Conservation (phyloP, 116 monocot species). For the Trichopus zeylanicus region DNA sequence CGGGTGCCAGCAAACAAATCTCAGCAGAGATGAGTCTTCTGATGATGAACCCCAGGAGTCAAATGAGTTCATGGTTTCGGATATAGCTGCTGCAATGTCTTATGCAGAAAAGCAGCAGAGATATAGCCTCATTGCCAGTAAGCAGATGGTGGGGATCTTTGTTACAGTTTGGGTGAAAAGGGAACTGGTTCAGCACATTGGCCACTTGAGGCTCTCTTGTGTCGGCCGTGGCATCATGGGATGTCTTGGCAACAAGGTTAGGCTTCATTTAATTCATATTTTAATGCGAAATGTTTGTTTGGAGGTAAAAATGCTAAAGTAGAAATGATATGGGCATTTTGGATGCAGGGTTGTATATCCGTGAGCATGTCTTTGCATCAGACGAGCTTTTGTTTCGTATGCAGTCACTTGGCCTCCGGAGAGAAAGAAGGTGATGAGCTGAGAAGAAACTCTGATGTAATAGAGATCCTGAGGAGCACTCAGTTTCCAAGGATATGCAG, state of each 20-base stretch:
- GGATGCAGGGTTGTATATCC: slow-evolving; percentile 79
- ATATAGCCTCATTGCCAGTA: slow-evolving; percentile 58
- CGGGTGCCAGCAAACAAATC: slow-evolving; percentile 25
- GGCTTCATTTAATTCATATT: background rate
- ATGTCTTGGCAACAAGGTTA: slow-evolving; percentile 86
- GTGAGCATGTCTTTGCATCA: slow-evolving; percentile 89
- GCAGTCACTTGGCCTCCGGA: slow-evolving; percentile 81
- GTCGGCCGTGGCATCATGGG: slow-evolving; percentile 80
- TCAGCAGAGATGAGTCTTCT: slow-evolving; percentile 17
- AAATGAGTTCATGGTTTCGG: slow-evolving; percentile 6
- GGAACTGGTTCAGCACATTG: slow-evolving; percentile 61
- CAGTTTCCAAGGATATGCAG: slow-evolving; percentile 60
- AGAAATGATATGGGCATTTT: slow-evolving; percentile 1
- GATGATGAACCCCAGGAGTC: slow-evolving; percentile 38
- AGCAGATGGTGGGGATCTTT: slow-evolving; percentile 94
- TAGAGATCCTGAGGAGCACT: slow-evolving; percentile 66
- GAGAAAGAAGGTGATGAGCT: slow-evolving; percentile 92
- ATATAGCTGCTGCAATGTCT: slow-evolving; percentile 1
- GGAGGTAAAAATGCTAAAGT: too few species aligned
- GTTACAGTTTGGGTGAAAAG: slow-evolving; percentile 68
- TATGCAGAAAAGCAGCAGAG: slow-evolving; percentile 14
- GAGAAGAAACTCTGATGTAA: slow-evolving; percentile 80
- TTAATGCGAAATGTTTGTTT: too few species aligned
- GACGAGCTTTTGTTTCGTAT: slow-evolving; percentile 87
- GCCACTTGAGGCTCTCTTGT: slow-evolving; percentile 61